Evolutionary conservation across 2,329 filamentous ascomycete genomes (phyloP).

Genomic region (Phaeophleospora eucalypticola): DNA sequence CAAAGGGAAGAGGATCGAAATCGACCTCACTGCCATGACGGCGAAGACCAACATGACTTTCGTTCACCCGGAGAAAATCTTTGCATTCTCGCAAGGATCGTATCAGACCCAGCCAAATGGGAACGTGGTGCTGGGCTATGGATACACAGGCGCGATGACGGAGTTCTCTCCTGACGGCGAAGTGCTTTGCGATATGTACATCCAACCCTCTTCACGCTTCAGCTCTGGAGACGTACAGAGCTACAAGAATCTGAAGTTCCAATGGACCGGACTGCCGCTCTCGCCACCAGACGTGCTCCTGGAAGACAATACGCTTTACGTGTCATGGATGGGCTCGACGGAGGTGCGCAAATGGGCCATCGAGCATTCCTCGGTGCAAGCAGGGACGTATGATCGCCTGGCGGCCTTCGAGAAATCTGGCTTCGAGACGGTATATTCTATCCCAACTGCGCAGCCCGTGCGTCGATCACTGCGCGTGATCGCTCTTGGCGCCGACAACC

Average conservation of each 20-base stretch:
- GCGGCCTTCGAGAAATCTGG: slow-evolving; percentile 9
- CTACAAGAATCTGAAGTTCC: slow-evolving; percentile 50
- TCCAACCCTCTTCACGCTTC: slow-evolving; percentile 45
- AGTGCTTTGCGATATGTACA: slow-evolving; percentile 50
- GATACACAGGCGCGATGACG: slow-evolving; percentile 37
- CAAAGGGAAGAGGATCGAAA: slow-evolving; percentile 15
- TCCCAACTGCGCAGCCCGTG: slow-evolving; percentile 6
- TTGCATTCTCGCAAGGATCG: slow-evolving; percentile 47
- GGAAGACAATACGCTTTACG: slow-evolving; percentile 38
- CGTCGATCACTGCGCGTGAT: slow-evolving; percentile 19
- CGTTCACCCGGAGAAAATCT: slow-evolving; percentile 32
- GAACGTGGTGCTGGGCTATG: slow-evolving; percentile 56
- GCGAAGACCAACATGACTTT: slow-evolving; percentile 25
- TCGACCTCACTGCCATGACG: slow-evolving; percentile 26
- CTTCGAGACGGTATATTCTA: slow-evolving; percentile 20
- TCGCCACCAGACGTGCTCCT: slow-evolving; percentile 25
- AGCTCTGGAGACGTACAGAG: slow-evolving; percentile 35
- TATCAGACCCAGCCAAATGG: slow-evolving; percentile 51
- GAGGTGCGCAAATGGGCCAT: slow-evolving; percentile 45
- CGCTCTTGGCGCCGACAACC: slow-evolving; percentile 17
- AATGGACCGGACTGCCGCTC: slow-evolving; percentile 41
- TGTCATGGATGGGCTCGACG: slow-evolving; percentile 48
- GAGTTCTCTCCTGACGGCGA: slow-evolving; percentile 43
- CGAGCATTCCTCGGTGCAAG: slow-evolving; percentile 28
- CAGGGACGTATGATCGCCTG: background rate